Conservation (phyloP, 345 rosid genomes). For the Rhodamnia argentea region DNA sequence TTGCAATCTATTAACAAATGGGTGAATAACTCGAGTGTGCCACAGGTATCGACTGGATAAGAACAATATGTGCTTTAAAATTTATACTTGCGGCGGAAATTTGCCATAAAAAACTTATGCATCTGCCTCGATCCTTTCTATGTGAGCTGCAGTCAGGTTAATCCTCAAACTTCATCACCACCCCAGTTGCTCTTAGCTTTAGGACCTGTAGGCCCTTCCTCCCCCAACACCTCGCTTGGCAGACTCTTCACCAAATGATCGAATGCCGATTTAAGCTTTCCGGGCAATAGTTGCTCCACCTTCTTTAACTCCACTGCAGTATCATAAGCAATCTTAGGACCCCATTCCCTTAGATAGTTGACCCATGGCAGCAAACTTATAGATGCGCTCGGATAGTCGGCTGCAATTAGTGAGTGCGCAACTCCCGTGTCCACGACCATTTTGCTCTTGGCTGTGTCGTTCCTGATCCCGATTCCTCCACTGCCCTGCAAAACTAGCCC, state of each 20-base stretch:
- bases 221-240: slow-evolving; percentile 51
- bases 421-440: slow-evolving; percentile 32
- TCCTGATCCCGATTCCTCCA: slow-evolving; percentile 49
- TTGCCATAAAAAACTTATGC: not conserved
- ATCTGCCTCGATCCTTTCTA: not conserved
- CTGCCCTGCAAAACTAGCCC: slow-evolving; percentile 77
- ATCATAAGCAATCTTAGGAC: slow-evolving; percentile 55
- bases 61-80: not conserved
- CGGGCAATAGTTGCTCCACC: slow-evolving; percentile 34
- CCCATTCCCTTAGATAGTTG: slow-evolving; percentile 63
- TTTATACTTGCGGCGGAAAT: not conserved
- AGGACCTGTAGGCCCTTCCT: slow-evolving; percentile 91
- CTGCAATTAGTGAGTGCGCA: slow-evolving; percentile 31
- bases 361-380: slow-evolving; percentile 58
- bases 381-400: slow-evolving; percentile 37
- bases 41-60: not conserved
- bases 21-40: not conserved
- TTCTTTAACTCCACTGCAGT: slow-evolving; percentile 24
- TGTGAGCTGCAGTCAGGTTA: not conserved
- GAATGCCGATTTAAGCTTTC: slow-evolving; percentile 38
- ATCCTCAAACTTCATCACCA: slow-evolving; percentile 43
- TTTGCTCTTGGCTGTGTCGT: slow-evolving; percentile 61
- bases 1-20: not conserved
- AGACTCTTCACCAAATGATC: slow-evolving; percentile 27
- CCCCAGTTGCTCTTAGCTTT: slow-evolving; percentile 54